Percentiles rank a stretch among this genome's conserved stretches.
Evolutionary conservation across 2,329 filamentous ascomycete species (phyloP).

Genomic region (Penicillium sp.): DNA sequence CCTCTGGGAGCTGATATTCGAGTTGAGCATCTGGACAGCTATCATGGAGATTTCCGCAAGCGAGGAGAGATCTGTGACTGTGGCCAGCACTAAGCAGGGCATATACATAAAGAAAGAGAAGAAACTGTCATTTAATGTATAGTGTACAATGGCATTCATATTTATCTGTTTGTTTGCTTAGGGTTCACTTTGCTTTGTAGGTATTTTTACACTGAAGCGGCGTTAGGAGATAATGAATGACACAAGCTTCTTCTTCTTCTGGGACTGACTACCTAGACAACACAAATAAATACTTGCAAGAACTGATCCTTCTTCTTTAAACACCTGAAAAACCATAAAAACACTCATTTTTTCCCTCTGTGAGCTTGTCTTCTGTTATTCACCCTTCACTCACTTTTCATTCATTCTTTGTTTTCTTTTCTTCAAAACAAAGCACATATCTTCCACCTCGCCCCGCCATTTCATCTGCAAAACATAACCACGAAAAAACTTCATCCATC

Average conservation of each 20-base stretch:
- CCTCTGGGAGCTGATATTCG: slow-evolving; percentile 34
- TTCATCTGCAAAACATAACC: background rate
- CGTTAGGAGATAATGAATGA: background rate
- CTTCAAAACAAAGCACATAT: background rate
- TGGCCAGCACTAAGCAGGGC: slow-evolving; percentile 3
- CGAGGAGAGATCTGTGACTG: slow-evolving; percentile 11
- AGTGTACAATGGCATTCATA: background rate
- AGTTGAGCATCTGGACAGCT: slow-evolving; percentile 39
- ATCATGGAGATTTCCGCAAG: slow-evolving; percentile 42
- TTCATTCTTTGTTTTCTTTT: background rate
- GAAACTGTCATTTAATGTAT: background rate
- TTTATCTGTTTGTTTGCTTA: too few relatives aligned
- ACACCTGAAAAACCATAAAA: background rate
- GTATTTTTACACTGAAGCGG: background rate
- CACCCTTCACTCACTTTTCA: background rate
- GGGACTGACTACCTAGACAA: background rate
- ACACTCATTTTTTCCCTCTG: background rate
- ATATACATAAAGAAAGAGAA: background rate
- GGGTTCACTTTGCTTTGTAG: background rate
- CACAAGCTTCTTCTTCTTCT: background rate
- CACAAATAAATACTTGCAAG: background rate
- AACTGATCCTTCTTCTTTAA: background rate
- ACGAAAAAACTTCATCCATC: background rate
- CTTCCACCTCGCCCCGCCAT: background rate
- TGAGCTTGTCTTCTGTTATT: background rate